Conservation (phyloP, 768 basidiomycete genomes). For the Collybia sordida region DNA sequence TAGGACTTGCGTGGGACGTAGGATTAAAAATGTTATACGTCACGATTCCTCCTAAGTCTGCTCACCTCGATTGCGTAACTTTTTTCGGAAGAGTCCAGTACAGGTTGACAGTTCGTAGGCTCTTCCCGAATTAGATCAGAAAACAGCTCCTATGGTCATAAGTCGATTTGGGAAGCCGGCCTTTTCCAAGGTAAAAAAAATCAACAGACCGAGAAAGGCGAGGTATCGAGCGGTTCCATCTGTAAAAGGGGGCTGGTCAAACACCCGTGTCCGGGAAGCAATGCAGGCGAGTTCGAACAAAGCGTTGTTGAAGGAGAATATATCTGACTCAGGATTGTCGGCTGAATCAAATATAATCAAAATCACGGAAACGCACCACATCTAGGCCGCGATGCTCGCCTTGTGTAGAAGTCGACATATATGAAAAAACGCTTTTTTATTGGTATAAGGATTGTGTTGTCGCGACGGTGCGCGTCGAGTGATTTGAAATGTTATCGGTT, state of each 20-base stretch:
- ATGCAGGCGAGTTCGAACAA: constrained; percentile 7
- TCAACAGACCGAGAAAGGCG: constrained; percentile 23
- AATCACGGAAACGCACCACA: background rate
- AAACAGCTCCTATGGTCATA: constrained; percentile 27
- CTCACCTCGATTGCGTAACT: constrained; percentile 32
- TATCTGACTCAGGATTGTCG: background rate
- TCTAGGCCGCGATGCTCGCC: background rate
- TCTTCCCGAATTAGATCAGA: constrained; percentile 22
- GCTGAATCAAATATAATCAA: background rate
- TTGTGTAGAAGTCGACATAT: background rate
- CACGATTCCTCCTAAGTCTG: background rate
- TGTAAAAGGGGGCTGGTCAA: constrained; percentile 5
- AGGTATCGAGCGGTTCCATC: constrained; percentile 15
- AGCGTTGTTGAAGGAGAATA: background rate
- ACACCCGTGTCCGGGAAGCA: background rate
- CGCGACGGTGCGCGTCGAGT: too few relatives aligned
- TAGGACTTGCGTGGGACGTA: constrained; percentile 29
- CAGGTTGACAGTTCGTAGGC: constrained; percentile 4
- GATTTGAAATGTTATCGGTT: too few relatives aligned
- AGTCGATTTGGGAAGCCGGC: background rate
- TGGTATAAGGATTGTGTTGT: too few relatives aligned
- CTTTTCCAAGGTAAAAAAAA: background rate
- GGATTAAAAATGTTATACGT: background rate
- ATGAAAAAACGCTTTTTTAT: too few relatives aligned
- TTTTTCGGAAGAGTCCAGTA: constrained; percentile 7